Base-by-base conservation (phyloP, 2,329 filamentous ascomycete species). In the Domatiomyces catenatus region DNA sequence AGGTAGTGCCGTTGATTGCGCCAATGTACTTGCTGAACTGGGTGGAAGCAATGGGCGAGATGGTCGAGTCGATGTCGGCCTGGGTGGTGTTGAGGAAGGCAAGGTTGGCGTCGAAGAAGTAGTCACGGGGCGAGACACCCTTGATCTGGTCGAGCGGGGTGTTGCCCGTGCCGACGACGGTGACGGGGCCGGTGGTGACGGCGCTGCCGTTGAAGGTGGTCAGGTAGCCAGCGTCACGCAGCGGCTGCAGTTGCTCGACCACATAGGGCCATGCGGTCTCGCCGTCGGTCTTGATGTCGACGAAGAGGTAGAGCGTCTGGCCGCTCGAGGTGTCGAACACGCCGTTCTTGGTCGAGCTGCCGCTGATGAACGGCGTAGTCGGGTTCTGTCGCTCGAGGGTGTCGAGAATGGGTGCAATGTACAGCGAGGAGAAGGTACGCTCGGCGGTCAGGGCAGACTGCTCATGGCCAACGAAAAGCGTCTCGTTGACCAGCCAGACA, bases 221-320 rank as follows among this genome's bases (percentile, higher is more conserved):
- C 2, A 80, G 68, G 58, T 74, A 79, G 45, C 69, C 69, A 18
- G 67, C 69, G 8, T 65, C 61, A n/a, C 74, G 71, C 2, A 83
- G 69, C 1, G 78, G 79, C 46, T 75, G 65, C 1, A 83, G 67
- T 0, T 76, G 77, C 20, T 69, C 59, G 36, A 80, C 66, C 1
- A 80, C 77, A 32, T 68, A 69, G 1, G 76, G 67, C 68, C 75
- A 81, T 1, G 79, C 79, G 28, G 67, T 68, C 0, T 64, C 58
- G 5, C 77, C 77, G 36, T 71, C 65, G 0, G 79, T 81, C 63
- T 83, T 83, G 52, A 80, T 59, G 59, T 83, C 79, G 52, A 83
- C 74, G 63, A 80, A 81, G 46, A 83, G 69, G 65, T 80, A 81
- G 5, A 83, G 68, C 0, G 79, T 81, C 62, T 81, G 77, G 5